Percentiles rank a stretch among this genome's conserved stretches.
phyloP scores from a whole-genome alignment of 2,329 filamentous ascomycete genomes.

The Hypomyces rosellus region DNA sequence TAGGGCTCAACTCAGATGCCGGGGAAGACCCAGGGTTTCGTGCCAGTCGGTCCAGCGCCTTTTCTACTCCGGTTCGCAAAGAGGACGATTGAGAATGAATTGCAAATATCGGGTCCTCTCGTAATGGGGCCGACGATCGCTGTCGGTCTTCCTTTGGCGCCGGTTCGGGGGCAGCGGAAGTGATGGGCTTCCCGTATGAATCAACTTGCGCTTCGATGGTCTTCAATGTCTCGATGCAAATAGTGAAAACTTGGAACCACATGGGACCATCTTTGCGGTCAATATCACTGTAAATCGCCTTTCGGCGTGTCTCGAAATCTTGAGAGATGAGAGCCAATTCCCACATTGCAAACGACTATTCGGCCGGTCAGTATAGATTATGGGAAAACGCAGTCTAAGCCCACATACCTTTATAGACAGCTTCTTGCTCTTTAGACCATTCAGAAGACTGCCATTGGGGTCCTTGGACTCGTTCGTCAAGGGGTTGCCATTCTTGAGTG shows the following conservation, averaged over 20 bases:
- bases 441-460: constrained; percentile 82
- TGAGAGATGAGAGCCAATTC: constrained; percentile 77
- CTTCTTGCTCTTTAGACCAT: constrained; percentile 78
- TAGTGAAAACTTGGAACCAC: constrained; percentile 70
- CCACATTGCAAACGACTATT: constrained; percentile 79
- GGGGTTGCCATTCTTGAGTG: constrained; percentile 76
- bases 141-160: constrained; percentile 25
- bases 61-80: constrained; percentile 40
- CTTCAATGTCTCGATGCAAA: constrained; percentile 64
- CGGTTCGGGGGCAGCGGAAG: constrained; percentile 26
- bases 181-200: constrained; percentile 44
- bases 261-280: constrained; percentile 73
- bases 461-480: constrained; percentile 82
- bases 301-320: constrained; percentile 66
- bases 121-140: constrained; percentile 35
- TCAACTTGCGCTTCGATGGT: constrained; percentile 63
- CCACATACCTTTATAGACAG: constrained; percentile 61
- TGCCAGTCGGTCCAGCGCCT: constrained; percentile 37
- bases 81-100: constrained; percentile 30
- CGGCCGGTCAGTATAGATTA: background rate
- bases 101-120: constrained; percentile 40
- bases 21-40: constrained; percentile 44
- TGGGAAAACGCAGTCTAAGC: background rate
- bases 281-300: constrained; percentile 79
- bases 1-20: constrained; percentile 42